Evolutionary conservation across 75 land plant species (phyloP).

Genomic region (Adiantum capillusveneris): DNA sequence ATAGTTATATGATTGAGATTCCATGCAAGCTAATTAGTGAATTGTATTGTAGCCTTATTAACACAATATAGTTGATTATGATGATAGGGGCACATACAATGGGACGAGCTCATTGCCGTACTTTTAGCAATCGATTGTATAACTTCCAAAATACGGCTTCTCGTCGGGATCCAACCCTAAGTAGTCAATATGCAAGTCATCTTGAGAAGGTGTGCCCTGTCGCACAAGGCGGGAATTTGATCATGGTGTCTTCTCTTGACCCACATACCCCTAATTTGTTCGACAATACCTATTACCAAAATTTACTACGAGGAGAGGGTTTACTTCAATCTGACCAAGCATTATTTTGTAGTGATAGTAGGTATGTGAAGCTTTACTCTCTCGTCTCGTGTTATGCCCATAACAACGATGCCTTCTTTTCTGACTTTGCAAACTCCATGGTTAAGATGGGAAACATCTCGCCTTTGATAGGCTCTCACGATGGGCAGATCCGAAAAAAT

Average conservation of each 20-base stretch:
- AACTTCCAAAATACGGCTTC: no score
- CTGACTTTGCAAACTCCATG: slow-evolving; percentile 18
- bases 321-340: slow-evolving; percentile 20
- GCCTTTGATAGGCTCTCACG: slow-evolving; percentile 18
- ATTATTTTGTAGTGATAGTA: background rate
- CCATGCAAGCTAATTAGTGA: no score
- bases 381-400: background rate
- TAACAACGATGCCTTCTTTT: slow-evolving; percentile 14
- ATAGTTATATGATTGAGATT: no score
- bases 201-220: no score
- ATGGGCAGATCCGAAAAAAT: background rate
- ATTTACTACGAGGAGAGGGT: slow-evolving; percentile 8
- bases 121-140: slow-evolving; percentile 8
- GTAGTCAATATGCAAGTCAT: no score
- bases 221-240: no score
- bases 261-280: slow-evolving; percentile 13
- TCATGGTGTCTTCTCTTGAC: no score
- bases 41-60: no score
- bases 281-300: slow-evolving; percentile 21
- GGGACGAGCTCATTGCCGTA: slow-evolving; percentile 17
- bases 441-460: slow-evolving; percentile 18
- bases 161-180: no score
- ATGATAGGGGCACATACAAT: slow-evolving; percentile 20
- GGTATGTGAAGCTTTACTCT: background rate
- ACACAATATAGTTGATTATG: no score